phyloP scores from a whole-genome alignment of 352 stramenopile genomes.

The Pythium guiyangense region DNA sequence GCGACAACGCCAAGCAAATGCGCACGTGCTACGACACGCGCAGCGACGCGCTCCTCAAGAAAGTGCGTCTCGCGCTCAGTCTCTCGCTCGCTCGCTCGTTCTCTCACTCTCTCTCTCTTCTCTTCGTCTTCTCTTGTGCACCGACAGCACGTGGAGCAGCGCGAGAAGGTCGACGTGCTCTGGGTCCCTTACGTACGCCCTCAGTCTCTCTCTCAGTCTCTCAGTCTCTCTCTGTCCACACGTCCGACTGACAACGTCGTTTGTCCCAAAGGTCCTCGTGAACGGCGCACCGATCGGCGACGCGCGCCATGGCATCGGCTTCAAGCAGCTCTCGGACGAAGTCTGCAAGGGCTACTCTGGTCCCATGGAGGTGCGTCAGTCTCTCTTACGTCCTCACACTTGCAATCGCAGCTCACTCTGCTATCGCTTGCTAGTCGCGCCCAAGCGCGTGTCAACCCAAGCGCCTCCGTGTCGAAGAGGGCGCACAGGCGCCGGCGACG shows the following conservation, averaged over 20 bases:
- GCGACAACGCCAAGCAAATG: slow-evolving; percentile 40
- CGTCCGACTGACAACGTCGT: too few relatives aligned
- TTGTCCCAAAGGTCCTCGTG: slow-evolving; percentile 68
- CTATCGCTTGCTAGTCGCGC: slow-evolving; percentile 20
- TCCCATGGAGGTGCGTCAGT: slow-evolving; percentile 25
- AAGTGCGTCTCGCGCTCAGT: slow-evolving; percentile 35
- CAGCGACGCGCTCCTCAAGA: slow-evolving; percentile 46
- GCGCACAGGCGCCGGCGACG: slow-evolving; percentile 12
- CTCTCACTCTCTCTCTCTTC: not conserved
- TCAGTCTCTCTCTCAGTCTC: too few relatives aligned
- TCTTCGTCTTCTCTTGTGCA: slow-evolving; percentile 4
- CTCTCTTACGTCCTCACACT: not conserved
- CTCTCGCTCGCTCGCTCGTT: not conserved
- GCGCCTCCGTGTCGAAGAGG: slow-evolving; percentile 41
- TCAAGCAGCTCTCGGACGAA: slow-evolving; percentile 58
- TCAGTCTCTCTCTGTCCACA: too few relatives aligned
- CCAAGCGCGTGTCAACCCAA: slow-evolving; percentile 53
- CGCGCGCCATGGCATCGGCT: slow-evolving; percentile 51
- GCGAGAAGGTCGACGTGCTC: slow-evolving; percentile 37
- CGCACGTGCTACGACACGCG: slow-evolving; percentile 61
- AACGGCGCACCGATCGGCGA: slow-evolving; percentile 56
- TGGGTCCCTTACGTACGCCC: slow-evolving; percentile 71
- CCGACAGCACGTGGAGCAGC: slow-evolving; percentile 39
- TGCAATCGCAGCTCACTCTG: not conserved
- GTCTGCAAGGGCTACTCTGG: slow-evolving; percentile 71